These are phyloP conservation scores for Aspergillus sp. DNA, from an alignment of 2,329 filamentous ascomycete species.

Conservation along the genomic window DNA sequence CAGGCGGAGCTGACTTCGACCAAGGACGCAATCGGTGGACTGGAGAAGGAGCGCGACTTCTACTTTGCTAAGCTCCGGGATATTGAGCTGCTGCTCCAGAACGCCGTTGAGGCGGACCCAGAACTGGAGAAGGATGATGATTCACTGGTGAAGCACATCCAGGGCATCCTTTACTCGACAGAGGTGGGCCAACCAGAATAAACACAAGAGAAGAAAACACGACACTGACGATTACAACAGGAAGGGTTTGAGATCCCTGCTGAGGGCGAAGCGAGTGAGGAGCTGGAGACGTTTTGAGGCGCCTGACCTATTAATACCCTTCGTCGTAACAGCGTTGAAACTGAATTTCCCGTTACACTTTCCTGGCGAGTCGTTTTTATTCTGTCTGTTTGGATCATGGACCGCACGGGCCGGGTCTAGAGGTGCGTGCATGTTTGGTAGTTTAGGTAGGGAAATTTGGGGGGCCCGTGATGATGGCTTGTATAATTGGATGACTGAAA, in stretches of 20 bases:
- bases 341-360: constrained; percentile 3
- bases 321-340: constrained; percentile 23
- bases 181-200: constrained; percentile 57
- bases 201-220: neutral
- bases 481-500: constrained; percentile 2
- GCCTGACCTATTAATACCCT: constrained; percentile 28
- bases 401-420: neutral
- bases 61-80: constrained; percentile 99
- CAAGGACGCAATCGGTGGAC: constrained; percentile 90
- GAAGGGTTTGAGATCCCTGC: constrained; percentile 35
- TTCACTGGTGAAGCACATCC: constrained; percentile 90
- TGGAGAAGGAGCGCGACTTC: constrained; percentile 96
- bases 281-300: constrained; percentile 33
- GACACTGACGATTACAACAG: constrained; percentile 17
- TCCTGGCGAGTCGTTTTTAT: constrained; percentile 6
- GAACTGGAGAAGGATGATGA: constrained; percentile 93
- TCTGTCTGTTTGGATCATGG: constrained; percentile 1
- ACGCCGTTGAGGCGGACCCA: constrained; percentile 86
- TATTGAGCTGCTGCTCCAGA: constrained; percentile 92
- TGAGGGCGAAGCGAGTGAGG: constrained; percentile 29
- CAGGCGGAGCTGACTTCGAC: constrained; percentile 82
- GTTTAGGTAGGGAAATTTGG: neutral
- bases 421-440: constrained; percentile 2
- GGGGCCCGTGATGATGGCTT: neutral
- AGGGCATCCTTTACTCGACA: constrained; percentile 94